Percentiles rank a stretch among this genome's conserved stretches.
Conservation (phyloP, 345 rosid genomes). For the Melaleuca quinquenervia region DNA sequence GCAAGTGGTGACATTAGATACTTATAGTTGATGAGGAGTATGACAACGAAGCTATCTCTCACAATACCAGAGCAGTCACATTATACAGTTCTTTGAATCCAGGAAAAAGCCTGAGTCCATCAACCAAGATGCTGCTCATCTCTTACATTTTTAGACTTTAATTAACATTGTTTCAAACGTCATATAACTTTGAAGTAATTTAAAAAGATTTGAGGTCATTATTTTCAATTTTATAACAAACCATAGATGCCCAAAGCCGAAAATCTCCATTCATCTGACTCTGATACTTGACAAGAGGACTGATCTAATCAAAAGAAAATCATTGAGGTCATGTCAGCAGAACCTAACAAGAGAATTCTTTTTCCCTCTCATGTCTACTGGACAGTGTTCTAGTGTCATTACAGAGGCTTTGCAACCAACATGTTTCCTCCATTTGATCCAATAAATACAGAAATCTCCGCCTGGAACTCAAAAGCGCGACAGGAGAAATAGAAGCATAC, state of each 20-base stretch:
- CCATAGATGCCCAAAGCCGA: background rate
- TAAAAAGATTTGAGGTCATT: background rate
- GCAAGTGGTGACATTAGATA: background rate
- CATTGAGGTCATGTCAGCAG: background rate
- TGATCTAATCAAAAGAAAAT: background rate
- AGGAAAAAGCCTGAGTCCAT: background rate
- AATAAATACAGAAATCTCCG: background rate
- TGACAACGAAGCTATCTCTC: background rate
- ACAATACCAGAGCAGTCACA: background rate
- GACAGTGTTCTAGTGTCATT: background rate
- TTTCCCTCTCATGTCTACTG: background rate
- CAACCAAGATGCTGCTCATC: background rate
- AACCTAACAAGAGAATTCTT: background rate
- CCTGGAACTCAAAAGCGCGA: background rate
- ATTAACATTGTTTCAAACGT: background rate
- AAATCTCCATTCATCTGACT: background rate
- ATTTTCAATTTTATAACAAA: background rate
- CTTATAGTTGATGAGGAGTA: background rate
- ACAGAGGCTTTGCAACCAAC: background rate
- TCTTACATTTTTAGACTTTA: background rate
- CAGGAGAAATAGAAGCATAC: background rate
- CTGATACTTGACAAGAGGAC: background rate
- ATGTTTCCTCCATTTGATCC: background rate
- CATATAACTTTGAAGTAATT: background rate
- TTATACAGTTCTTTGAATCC: background rate